These are phyloP conservation scores for Corymbia calophylla DNA, from an alignment of 441 rosid genomes.

Conservation along the genomic window DNA sequence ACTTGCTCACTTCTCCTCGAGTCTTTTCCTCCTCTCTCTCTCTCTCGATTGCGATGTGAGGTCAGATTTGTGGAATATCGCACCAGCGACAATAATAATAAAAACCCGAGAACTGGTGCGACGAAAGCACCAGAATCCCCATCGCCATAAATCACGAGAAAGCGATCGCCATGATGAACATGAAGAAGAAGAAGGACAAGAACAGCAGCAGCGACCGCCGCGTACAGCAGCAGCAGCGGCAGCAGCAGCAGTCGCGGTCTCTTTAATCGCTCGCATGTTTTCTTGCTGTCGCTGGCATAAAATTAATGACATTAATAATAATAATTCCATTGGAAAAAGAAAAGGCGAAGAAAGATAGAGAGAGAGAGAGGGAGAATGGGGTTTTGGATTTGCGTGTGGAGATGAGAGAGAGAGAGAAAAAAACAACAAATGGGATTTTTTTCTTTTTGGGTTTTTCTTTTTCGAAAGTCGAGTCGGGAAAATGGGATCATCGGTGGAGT, in stretches of 20 bases:
- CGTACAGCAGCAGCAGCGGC: background rate
- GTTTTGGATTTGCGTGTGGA: slow-evolving; percentile 1
- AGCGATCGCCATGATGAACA: background rate
- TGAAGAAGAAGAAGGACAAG: background rate
- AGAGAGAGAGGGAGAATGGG: background rate
- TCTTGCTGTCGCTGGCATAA: background rate
- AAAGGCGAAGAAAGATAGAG: no score
- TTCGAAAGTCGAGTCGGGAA: background rate
- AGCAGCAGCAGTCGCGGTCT: background rate
- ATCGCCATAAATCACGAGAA: background rate
- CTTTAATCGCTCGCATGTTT: slow-evolving; percentile 2
- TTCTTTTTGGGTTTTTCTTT: background rate
- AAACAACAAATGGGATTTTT: background rate
- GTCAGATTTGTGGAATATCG: slow-evolving; percentile 27
- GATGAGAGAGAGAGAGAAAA: background rate
- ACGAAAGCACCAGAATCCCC: background rate
- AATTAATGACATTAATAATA: background rate
- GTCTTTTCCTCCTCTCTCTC: background rate
- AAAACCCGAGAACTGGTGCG: background rate
- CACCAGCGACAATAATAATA: background rate
- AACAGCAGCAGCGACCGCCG: background rate
- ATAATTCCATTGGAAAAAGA: background rate
- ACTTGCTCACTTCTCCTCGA: background rate
- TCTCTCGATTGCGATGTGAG: slow-evolving; percentile 37
- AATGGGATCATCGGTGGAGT: background rate